Conservation (phyloP, 2,329 filamentous ascomycete species). For the Akanthomyces muscarius region DNA sequence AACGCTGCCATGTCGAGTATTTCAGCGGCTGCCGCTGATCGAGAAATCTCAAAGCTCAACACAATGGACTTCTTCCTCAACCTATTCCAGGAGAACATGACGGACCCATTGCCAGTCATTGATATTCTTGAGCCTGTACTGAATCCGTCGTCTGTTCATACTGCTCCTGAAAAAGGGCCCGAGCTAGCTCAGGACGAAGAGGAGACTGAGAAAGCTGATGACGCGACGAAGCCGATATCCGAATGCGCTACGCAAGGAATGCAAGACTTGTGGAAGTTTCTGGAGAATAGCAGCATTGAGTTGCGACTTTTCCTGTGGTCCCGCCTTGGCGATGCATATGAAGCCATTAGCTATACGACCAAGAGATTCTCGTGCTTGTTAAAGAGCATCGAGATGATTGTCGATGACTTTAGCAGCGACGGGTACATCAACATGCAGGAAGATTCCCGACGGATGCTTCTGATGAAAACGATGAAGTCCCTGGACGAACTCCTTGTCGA, state of each 20-base stretch:
- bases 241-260: slow-evolving; percentile 55
- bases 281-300: slow-evolving; percentile 76
- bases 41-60: slow-evolving; percentile 85
- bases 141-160: slow-evolving; percentile 61
- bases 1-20: slow-evolving; percentile 86
- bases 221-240: slow-evolving; percentile 39
- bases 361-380: slow-evolving; percentile 87
- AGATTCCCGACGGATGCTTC: slow-evolving; percentile 62
- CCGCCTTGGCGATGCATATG: slow-evolving; percentile 84
- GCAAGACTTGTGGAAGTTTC: slow-evolving; percentile 78
- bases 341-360: slow-evolving; percentile 75
- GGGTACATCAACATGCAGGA: slow-evolving; percentile 56
- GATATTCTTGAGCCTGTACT: slow-evolving; percentile 90
- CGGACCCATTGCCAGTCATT: slow-evolving; percentile 79
- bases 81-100: slow-evolving; percentile 78
- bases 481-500: slow-evolving; percentile 73
- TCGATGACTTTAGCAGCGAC: slow-evolving; percentile 59
- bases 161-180: slow-evolving; percentile 2
- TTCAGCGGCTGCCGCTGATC: slow-evolving; percentile 76
- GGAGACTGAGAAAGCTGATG: slow-evolving; percentile 17
- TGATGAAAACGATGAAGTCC: slow-evolving; percentile 74
- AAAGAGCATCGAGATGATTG: slow-evolving; percentile 78
- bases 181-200: slow-evolving; percentile 3
- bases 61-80: slow-evolving; percentile 95
- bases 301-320: slow-evolving; percentile 86